Conservation (phyloP, 495 filamentous ascomycete species). For the Glarea lozoyensis region DNA sequence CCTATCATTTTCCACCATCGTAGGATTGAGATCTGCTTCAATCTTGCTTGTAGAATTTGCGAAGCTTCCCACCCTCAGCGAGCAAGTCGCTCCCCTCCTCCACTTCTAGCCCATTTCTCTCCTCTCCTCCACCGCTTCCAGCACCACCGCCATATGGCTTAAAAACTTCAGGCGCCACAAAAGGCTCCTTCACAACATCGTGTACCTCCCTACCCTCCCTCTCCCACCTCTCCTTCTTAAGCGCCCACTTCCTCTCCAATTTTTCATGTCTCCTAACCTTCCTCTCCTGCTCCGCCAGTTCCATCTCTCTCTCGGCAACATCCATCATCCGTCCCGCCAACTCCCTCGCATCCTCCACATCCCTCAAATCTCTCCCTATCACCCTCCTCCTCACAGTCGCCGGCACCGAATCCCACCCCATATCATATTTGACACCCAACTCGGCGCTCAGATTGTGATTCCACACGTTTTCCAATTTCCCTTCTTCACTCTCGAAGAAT, state of each 20-base stretch:
- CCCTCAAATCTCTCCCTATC: conserved; percentile 1
- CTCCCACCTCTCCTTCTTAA: background rate
- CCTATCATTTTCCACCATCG: no score
- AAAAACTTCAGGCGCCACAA: no score
- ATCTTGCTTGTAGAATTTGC: background rate
- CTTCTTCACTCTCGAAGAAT: conserved; percentile 22
- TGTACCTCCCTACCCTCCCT: background rate
- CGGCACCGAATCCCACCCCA: no score
- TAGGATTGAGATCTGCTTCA: no score
- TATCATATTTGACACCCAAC: no score
- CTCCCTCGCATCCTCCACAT: conserved; percentile 1
- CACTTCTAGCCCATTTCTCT: background rate
- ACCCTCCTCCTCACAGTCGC: conserved; percentile 1
- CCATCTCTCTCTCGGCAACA: conserved; percentile 12
- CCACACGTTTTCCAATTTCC: no score
- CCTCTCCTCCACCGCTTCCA: background rate
- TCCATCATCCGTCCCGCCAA: conserved; percentile 9
- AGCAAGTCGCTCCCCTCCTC: background rate
- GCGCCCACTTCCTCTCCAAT: conserved; percentile 1
- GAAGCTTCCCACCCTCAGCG: background rate
- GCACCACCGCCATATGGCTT: no score
- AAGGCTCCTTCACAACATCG: background rate
- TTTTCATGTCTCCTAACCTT: conserved; percentile 11
- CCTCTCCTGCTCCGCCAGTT: conserved; percentile 12
- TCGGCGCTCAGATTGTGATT: no score